A percentile compares a stretch with the other conserved stretches of the same genome.
phyloP scores from a whole-genome alignment of 2,329 filamentous ascomycete species.

The Orbilia quercus region DNA sequence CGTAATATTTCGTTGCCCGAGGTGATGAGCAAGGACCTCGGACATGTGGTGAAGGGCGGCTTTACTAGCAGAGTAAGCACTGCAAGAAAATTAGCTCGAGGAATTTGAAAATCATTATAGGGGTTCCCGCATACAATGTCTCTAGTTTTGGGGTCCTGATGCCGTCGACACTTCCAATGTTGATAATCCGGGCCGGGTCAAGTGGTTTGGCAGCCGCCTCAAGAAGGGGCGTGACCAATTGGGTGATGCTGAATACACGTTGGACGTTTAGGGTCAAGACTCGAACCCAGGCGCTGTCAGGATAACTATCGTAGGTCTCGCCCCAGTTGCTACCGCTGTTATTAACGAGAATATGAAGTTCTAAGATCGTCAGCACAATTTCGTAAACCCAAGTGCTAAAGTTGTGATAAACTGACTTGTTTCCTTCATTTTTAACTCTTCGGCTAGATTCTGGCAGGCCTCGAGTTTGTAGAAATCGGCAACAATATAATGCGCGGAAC shows the following conservation, averaged over 20 bases:
- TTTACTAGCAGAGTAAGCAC: conserved; percentile 72
- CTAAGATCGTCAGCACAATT: conserved; percentile 58
- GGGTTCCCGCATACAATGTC: conserved; percentile 64
- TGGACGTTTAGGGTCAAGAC: conserved; percentile 73
- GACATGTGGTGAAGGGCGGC: conserved; percentile 74
- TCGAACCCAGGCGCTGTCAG: conserved; percentile 67
- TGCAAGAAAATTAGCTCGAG: conserved; percentile 24
- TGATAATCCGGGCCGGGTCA: conserved; percentile 71
- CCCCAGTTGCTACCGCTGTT: conserved; percentile 76
- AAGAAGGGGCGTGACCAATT: conserved; percentile 73
- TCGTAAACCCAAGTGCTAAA: background rate
- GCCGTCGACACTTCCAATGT: conserved; percentile 74
- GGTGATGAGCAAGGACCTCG: conserved; percentile 72
- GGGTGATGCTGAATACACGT: conserved; percentile 73
- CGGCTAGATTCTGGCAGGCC: conserved; percentile 70
- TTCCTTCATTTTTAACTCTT: conserved; percentile 69
- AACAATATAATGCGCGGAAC: conserved; percentile 70
- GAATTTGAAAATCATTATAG: background rate
- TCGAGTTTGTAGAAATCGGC: conserved; percentile 74
- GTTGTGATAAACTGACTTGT: conserved; percentile 61
- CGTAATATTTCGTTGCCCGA: conserved; percentile 72
- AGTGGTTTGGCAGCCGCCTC: conserved; percentile 66
- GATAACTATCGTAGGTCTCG: conserved; percentile 70
- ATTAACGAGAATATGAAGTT: conserved; percentile 73
- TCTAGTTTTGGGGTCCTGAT: conserved; percentile 71